Evolutionary conservation across 228 moss, liverwort and hornwort species (phyloP).

Genomic region (Sphagnum magellanicum): DNA sequence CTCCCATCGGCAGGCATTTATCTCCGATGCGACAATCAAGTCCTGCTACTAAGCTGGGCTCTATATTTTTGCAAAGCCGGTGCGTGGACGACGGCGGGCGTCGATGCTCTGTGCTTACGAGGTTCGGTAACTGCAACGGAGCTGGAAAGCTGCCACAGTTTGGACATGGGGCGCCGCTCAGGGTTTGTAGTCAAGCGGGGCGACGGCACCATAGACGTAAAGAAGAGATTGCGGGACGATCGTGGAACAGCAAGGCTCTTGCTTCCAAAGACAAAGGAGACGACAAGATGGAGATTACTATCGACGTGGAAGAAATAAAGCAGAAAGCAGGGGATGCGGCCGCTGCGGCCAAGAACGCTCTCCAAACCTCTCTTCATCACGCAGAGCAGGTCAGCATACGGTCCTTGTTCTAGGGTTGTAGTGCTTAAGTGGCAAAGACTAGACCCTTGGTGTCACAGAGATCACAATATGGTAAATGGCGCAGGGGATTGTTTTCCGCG

Average conservation of each 20-base stretch:
- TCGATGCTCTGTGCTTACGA: conserved; percentile 5
- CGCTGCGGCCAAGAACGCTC: conserved; percentile 25
- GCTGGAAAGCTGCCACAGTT: not conserved
- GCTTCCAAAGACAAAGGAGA: conserved; percentile 25
- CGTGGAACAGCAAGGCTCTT: not conserved
- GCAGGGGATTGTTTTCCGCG: not conserved
- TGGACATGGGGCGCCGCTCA: not conserved
- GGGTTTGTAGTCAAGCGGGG: conserved; percentile 34
- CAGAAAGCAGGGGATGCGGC: conserved; percentile 49
- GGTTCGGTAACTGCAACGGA: not conserved
- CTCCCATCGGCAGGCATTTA: too few species aligned
- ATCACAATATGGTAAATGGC: not conserved
- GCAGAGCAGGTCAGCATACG: conserved; percentile 23
- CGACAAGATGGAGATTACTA: conserved; percentile 67
- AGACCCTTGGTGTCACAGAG: too few species aligned
- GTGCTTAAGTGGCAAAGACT: too few species aligned
- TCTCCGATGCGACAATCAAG: not conserved
- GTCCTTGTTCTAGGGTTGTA: too few species aligned
- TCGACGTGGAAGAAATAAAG: conserved; percentile 71
- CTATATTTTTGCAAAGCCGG: conserved; percentile 13
- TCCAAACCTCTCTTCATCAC: conserved; percentile 38
- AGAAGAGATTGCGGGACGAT: conserved; percentile 17
- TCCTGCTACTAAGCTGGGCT: conserved; percentile 9
- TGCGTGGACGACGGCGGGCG: conserved; percentile 5
- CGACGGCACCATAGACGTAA: conserved; percentile 75